phyloP scores from a whole-genome alignment of 1,139 yeast genomes.

The Sugiyamaella castrensis region DNA sequence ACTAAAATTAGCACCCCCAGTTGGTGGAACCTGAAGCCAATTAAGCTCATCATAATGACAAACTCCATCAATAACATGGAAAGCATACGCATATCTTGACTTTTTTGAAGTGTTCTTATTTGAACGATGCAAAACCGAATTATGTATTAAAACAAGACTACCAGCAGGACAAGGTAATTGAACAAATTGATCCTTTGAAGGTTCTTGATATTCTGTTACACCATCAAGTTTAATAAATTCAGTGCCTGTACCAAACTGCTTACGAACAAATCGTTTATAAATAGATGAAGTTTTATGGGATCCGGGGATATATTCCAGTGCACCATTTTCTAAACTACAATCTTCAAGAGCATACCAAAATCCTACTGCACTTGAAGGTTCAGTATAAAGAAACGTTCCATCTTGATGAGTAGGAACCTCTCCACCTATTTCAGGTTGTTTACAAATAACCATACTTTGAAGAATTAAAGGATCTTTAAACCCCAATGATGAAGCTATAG shows the following conservation, averaged over 20 bases:
- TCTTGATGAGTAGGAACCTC: constrained; percentile 81
- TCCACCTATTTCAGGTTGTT: constrained; percentile 72
- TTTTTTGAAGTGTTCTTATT: constrained; percentile 53
- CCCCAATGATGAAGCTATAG: constrained; percentile 52
- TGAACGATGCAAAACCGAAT: constrained; percentile 69
- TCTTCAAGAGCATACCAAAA: constrained; percentile 83
- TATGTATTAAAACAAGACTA: constrained; percentile 63
- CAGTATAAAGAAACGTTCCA: constrained; percentile 67
- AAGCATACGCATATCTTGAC: constrained; percentile 74
- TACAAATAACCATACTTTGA: constrained; percentile 78
- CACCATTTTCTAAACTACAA: constrained; percentile 66
- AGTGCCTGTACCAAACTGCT: constrained; percentile 49
- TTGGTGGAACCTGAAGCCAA: constrained; percentile 76
- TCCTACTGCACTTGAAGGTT: constrained; percentile 71
- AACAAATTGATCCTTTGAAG: constrained; percentile 45
- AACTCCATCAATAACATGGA: constrained; percentile 71
- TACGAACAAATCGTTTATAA: constrained; percentile 62
- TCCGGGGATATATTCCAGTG: constrained; percentile 71
- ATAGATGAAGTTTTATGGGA: constrained; percentile 60
- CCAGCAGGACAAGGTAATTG: constrained; percentile 69
- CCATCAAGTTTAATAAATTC: constrained; percentile 36
- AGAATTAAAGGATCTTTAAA: constrained; percentile 66
- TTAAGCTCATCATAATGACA: constrained; percentile 58
- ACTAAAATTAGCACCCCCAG: constrained; percentile 62
- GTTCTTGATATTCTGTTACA: constrained; percentile 29